Base-by-base conservation (phyloP, 2,329 filamentous ascomycete genomes). In the Blastomyces silverae region DNA sequence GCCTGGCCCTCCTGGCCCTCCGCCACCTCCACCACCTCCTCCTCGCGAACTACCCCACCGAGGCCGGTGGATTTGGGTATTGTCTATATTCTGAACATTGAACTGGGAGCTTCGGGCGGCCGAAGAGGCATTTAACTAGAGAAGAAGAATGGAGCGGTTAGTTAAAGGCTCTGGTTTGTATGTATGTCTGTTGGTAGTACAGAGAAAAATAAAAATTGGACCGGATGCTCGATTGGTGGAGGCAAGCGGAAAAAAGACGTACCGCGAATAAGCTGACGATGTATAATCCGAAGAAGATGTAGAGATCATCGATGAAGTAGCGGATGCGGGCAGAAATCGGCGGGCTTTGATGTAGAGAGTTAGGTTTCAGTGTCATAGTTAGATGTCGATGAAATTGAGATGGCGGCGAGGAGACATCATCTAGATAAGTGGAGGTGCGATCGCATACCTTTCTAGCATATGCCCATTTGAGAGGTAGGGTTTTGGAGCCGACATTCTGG, bases 201-300 rank as follows among this genome's bases (percentile, higher is more conserved):
- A 53, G 4, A 17, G 50, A 22, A 15, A 28, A 6, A 20, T 8
- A 17, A 53, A 42, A 55, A 15, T 28, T 28, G 34, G 20, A 46
- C n/a, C 48, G 53, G 37, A 25, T 37, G 6, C n/a, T 39, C 20
- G 15, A 53, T 53, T 17, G 50, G 11, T 28, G 55, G 34, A 48
- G 52, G 11, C 20, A 37, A 53, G 55, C 17, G 62, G 6, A 37
- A 20, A 42, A 34, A 10, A 0, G 22, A 72, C 77, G 42, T 76
- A 81, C 79, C 62, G 80, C 77, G 66, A 82, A 80, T 11, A 83
- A 72, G 53, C 78, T 80, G 53, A 79, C 78, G 37, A 82, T 68
- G 65, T 83, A 83, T 31, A 83, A 72, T 6, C 80, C 81, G 5
- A 83, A 55, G 68, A 82, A 81, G 66, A 78, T 70, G 68, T 82